A percentile compares a stretch with the other conserved stretches of the same genome.
Conservation (phyloP, 2,329 filamentous ascomycete genomes). For the Akanthomyces muscarius region DNA sequence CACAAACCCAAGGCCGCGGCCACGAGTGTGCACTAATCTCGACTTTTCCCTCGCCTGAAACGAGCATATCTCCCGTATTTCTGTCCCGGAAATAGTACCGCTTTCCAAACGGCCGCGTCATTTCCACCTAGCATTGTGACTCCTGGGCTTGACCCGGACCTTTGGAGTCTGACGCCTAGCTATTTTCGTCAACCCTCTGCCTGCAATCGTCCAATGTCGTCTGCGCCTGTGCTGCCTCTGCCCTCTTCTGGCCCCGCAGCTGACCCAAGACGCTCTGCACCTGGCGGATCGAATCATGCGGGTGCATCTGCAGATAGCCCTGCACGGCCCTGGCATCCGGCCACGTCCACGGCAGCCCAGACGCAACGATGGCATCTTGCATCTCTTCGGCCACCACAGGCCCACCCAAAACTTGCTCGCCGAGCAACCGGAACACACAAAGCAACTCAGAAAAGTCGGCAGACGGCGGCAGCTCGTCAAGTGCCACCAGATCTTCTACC, state of each 20-base stretch:
- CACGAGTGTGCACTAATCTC: constrained; percentile 2
- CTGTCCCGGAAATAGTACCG: not conserved
- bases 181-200: not conserved
- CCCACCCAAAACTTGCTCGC: constrained; percentile 16
- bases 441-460: constrained; percentile 36
- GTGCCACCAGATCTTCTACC: constrained; percentile 33
- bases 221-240: not conserved
- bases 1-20: not conserved
- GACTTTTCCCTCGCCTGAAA: constrained; percentile 14
- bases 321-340: constrained; percentile 35
- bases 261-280: constrained; percentile 26
- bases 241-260: constrained; percentile 13
- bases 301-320: constrained; percentile 29
- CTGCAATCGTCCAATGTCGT: not conserved
- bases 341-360: constrained; percentile 33
- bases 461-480: constrained; percentile 31
- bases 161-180: not conserved
- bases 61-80: not conserved
- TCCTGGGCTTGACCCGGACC: not conserved
- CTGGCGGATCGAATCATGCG: constrained; percentile 24
- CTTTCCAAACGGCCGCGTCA: not conserved
- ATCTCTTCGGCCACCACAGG: constrained; percentile 28
- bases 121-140: not conserved
- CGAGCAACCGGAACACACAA: constrained; percentile 45
- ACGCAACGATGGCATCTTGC: constrained; percentile 25